These are phyloP conservation scores for Coriaria nepalensis DNA, from an alignment of 306 rosid genomes.

Conservation along the genomic window DNA sequence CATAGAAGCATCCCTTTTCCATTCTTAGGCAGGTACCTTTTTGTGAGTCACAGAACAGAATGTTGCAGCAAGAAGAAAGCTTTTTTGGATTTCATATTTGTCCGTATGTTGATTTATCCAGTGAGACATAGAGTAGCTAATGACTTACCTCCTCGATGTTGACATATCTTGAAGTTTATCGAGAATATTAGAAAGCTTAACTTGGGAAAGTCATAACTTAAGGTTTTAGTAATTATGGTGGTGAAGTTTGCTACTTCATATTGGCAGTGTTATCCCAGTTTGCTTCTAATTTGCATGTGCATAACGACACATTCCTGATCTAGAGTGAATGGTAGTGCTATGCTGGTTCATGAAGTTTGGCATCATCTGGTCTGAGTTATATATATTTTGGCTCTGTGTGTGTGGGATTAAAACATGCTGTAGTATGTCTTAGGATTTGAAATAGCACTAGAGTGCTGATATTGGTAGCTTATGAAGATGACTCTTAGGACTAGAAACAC, in stretches of 20 bases:
- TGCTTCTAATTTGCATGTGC: slow-evolving; percentile 4
- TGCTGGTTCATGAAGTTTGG: neutral
- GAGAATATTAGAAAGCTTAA: slow-evolving; percentile 11
- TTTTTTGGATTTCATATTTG: neutral
- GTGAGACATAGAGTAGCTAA: neutral
- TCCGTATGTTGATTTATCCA: neutral
- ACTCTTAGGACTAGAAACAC: too few species aligned
- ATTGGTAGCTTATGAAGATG: too few species aligned
- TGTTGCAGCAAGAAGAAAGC: neutral
- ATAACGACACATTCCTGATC: slow-evolving; percentile 5
- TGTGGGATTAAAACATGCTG: too few species aligned
- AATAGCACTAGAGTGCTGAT: too few species aligned
- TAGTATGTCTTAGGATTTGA: too few species aligned
- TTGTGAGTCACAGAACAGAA: neutral
- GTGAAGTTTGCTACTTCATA: neutral
- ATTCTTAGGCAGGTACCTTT: slow-evolving; percentile 8
- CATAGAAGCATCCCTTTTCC: slow-evolving; percentile 4
- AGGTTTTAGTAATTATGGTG: too few species aligned
- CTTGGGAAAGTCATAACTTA: too few species aligned
- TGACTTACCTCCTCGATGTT: slow-evolving; percentile 8
- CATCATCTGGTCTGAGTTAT: neutral
- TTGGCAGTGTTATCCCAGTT: slow-evolving; percentile 1
- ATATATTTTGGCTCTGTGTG: too few species aligned
- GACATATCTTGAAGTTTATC: neutral
- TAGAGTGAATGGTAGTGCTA: slow-evolving; percentile 12